A percentile compares a stretch with the other conserved stretches of the same genome.
Conservation (phyloP, 116 monocot species). For the Zostera marina region DNA sequence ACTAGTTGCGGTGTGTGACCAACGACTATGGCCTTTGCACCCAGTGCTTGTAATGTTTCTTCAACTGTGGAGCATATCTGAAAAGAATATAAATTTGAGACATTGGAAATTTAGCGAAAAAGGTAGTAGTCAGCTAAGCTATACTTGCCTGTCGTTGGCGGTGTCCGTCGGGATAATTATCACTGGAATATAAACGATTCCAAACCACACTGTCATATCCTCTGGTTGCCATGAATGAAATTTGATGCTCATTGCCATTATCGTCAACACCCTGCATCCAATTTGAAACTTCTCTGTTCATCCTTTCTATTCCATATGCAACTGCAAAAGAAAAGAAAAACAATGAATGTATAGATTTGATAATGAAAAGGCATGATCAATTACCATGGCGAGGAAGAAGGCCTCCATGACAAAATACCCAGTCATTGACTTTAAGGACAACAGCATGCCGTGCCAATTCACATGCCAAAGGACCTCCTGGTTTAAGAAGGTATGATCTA, state of each 20-base stretch:
- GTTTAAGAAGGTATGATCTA: slow-evolving; percentile 70
- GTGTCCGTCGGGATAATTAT: slow-evolving; percentile 17
- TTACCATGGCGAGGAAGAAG: slow-evolving; percentile 96
- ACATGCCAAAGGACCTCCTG: slow-evolving; percentile 62
- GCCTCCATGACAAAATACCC: slow-evolving; percentile 96
- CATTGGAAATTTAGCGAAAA: too few species aligned
- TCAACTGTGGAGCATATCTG: slow-evolving; percentile 67
- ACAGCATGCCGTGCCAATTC: slow-evolving; percentile 65
- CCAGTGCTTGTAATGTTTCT: slow-evolving; percentile 41
- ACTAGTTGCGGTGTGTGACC: slow-evolving; percentile 73
- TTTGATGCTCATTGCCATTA: slow-evolving; percentile 22
- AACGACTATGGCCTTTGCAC: slow-evolving; percentile 75
- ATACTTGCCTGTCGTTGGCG: slow-evolving; percentile 34
- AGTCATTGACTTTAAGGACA: slow-evolving; percentile 64
- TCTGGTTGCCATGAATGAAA: slow-evolving; percentile 76
- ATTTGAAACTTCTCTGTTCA: slow-evolving; percentile 67
- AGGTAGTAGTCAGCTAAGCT: too few species aligned
- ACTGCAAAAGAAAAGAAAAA: slow-evolving; percentile 23
- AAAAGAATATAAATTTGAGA: background rate
- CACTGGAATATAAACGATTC: slow-evolving; percentile 77
- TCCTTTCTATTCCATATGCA: slow-evolving; percentile 62
- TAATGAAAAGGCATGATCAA: background rate
- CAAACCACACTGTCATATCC: slow-evolving; percentile 91
- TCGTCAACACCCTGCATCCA: slow-evolving; percentile 59
- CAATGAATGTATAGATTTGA: too few species aligned